These are phyloP conservation scores for Fremontodendron californicum DNA, from an alignment of 345 rosid species.

Conservation along the genomic window DNA sequence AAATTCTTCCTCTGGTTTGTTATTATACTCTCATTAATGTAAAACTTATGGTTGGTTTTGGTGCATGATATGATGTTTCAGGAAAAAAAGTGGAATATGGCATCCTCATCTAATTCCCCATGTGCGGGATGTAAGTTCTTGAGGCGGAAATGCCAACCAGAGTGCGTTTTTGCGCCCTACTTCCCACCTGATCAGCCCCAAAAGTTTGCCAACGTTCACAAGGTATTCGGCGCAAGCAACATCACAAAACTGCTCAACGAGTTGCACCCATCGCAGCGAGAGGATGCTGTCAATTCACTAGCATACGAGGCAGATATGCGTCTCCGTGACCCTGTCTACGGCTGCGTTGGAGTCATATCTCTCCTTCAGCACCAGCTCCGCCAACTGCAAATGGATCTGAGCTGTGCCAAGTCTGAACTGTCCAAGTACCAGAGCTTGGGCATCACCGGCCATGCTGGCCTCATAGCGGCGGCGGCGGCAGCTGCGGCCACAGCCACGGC, in stretches of 20 bases:
- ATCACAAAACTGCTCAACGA: conserved; percentile 43
- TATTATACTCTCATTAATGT: neutral
- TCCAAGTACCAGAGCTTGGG: conserved; percentile 59
- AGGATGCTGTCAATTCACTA: conserved; percentile 40
- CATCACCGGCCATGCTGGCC: conserved; percentile 50
- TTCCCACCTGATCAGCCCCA: conserved; percentile 45
- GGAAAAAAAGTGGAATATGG: conserved; percentile 21
- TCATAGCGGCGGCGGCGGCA: conserved; percentile 52
- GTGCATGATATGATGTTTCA: conserved; percentile 10
- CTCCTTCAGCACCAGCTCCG: conserved; percentile 44
- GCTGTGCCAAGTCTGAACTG: conserved; percentile 55
- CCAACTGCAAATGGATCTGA: conserved; percentile 41
- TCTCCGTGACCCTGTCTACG: conserved; percentile 42
- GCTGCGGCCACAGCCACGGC: conserved; percentile 37
- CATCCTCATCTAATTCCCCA: conserved; percentile 41
- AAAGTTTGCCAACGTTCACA: conserved; percentile 38
- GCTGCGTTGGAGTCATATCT: conserved; percentile 44
- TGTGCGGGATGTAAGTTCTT: conserved; percentile 45
- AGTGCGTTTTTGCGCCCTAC: conserved; percentile 48
- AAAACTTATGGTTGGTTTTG: neutral
- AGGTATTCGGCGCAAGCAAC: conserved; percentile 44
- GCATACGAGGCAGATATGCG: conserved; percentile 48
- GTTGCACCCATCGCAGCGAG: conserved; percentile 37
- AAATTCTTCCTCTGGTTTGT: neutral
- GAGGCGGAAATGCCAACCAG: conserved; percentile 44